Evolutionary conservation across 2,329 filamentous ascomycete species (phyloP).

Genomic region (Beauveria medogensis): DNA sequence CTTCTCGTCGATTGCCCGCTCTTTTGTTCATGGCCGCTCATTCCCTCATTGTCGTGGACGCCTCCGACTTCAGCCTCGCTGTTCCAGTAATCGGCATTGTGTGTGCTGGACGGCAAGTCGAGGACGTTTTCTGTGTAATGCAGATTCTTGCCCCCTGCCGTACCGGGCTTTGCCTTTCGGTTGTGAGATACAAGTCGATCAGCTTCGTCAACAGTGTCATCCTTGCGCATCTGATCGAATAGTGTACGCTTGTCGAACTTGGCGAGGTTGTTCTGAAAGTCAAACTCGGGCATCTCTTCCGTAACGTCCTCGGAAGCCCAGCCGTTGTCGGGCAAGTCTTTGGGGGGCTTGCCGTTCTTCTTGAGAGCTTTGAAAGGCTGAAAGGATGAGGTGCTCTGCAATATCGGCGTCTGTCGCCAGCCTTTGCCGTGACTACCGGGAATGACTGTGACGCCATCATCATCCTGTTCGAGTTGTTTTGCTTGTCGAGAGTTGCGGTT

Average conservation of each 20-base stretch:
- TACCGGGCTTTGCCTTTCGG: slow-evolving; percentile 58
- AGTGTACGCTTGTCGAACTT: slow-evolving; percentile 92
- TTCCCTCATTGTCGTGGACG: slow-evolving; percentile 31
- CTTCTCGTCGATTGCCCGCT: slow-evolving; percentile 42
- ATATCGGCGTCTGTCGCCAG: slow-evolving; percentile 52
- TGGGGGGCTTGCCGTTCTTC: slow-evolving; percentile 42
- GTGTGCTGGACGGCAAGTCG: slow-evolving; percentile 43
- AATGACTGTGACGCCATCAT: slow-evolving; percentile 20
- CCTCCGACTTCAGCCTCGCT: slow-evolving; percentile 62
- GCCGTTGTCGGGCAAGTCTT: slow-evolving; percentile 55
- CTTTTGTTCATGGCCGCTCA: slow-evolving; percentile 42
- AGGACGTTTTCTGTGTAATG: slow-evolving; percentile 90
- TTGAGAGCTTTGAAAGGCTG: slow-evolving; percentile 56
- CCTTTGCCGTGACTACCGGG: slow-evolving; percentile 37
- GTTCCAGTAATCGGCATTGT: slow-evolving; percentile 56
- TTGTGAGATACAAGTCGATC: slow-evolving; percentile 90
- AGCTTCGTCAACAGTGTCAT: slow-evolving; percentile 82
- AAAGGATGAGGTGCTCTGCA: slow-evolving; percentile 53
- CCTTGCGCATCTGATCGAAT: slow-evolving; percentile 84
- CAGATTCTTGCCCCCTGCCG: slow-evolving; percentile 77
- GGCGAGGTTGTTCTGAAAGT: slow-evolving; percentile 80
- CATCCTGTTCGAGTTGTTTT: slow-evolving; percentile 18
- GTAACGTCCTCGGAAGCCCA: slow-evolving; percentile 97
- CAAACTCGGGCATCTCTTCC: slow-evolving; percentile 90
- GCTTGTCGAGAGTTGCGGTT: slow-evolving; percentile 25